A percentile compares a stretch with the other conserved stretches of the same genome.
Evolutionary conservation across 129 eudicot genomes (phyloP).

Genomic region (Flaveria trinervia): DNA sequence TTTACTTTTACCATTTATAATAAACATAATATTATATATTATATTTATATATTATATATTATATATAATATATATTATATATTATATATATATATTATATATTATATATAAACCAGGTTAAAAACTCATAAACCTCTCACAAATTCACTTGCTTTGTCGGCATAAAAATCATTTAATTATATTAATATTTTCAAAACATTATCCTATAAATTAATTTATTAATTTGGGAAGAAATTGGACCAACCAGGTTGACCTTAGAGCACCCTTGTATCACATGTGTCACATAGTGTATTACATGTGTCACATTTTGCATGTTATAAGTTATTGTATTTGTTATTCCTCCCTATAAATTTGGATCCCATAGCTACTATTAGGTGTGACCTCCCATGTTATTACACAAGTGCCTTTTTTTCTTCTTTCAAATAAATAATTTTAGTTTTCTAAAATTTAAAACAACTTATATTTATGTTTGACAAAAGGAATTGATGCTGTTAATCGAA

Average conservation of each 20-base stretch:
- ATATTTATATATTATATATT: not conserved
- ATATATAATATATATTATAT: not conserved
- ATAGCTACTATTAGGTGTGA: slow-evolving; percentile 28
- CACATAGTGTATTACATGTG: slow-evolving; percentile 32
- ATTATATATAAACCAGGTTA: not conserved
- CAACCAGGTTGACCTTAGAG: slow-evolving; percentile 23
- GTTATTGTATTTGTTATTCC: slow-evolving; percentile 21
- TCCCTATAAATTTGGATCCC: slow-evolving; percentile 37
- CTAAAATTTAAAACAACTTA: no score
- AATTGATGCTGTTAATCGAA: no score
- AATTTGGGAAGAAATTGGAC: slow-evolving; percentile 8
- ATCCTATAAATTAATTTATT: not conserved
- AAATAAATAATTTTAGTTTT: not conserved
- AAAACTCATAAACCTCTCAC: slow-evolving; percentile 1
- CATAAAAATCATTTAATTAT: not conserved
- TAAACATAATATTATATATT: no score
- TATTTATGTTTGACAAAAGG: no score
- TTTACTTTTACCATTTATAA: not conserved
- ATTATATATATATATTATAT: not conserved
- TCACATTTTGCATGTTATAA: slow-evolving; percentile 21
- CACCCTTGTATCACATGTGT: slow-evolving; percentile 32
- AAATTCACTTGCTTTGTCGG: not conserved
- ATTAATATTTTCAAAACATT: not conserved
- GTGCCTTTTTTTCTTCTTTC: not conserved
- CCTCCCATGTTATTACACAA: slow-evolving; percentile 17